These are phyloP conservation scores for Aspergillus candidus DNA, from an alignment of 2,329 filamentous ascomycete species.

Conservation along the genomic window DNA sequence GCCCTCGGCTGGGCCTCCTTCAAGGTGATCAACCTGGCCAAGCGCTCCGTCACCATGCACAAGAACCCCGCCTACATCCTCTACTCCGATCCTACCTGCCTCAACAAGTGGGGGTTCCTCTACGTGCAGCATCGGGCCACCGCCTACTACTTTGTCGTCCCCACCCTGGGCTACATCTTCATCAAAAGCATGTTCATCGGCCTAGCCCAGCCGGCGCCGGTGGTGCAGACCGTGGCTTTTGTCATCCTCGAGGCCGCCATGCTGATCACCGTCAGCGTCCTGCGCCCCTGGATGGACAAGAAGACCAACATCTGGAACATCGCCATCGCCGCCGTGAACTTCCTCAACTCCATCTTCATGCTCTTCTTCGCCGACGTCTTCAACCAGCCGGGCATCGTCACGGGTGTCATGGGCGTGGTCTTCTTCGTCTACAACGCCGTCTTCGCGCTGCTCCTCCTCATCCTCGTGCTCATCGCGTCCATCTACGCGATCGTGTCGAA, in stretches of 20 bases:
- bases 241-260: slow-evolving; percentile 75
- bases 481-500: slow-evolving; percentile 78
- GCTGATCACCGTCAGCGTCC: slow-evolving; percentile 69
- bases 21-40: slow-evolving; percentile 85
- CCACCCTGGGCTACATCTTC: slow-evolving; percentile 69
- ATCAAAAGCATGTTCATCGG: slow-evolving; percentile 86
- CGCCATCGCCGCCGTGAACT: slow-evolving; percentile 81
- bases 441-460: slow-evolving; percentile 73
- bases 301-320: slow-evolving; percentile 97
- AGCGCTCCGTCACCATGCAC: slow-evolving; percentile 82
- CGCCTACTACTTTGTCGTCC: slow-evolving; percentile 90
- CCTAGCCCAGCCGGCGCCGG: slow-evolving; percentile 64
- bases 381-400: slow-evolving; percentile 73
- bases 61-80: slow-evolving; percentile 96
- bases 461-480: slow-evolving; percentile 74
- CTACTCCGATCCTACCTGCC: slow-evolving; percentile 85
- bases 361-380: slow-evolving; percentile 85
- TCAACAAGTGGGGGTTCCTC: slow-evolving; percentile 98
- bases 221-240: slow-evolving; percentile 73
- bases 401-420: slow-evolving; percentile 80
- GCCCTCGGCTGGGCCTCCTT: slow-evolving; percentile 79
- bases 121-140: slow-evolving; percentile 96
- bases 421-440: slow-evolving; percentile 84
- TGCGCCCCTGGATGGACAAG: slow-evolving; percentile 98
- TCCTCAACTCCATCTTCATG: slow-evolving; percentile 82